Percentiles rank a stretch among this genome's conserved stretches.
These are phyloP conservation scores for Naegleria lovaniensis DNA, from an alignment of 208 protist species.

Conservation along the genomic window DNA sequence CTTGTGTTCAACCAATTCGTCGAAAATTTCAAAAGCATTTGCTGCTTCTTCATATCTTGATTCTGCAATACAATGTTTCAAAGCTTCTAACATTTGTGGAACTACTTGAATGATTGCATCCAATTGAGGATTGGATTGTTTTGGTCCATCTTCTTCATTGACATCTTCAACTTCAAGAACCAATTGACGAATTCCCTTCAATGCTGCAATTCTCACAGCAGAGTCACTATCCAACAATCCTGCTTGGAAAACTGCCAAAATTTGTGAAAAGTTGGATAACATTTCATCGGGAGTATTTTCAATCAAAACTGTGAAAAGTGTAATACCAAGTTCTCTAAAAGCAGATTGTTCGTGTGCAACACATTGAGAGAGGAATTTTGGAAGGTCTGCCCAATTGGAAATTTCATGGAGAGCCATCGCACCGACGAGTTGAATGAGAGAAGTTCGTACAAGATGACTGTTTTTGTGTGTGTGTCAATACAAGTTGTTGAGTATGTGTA, in stretches of 20 bases:
- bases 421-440: slow-evolving; percentile 35
- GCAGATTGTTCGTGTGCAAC: not conserved
- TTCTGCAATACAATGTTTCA: slow-evolving; percentile 36
- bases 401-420: slow-evolving; percentile 27
- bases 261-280: not conserved
- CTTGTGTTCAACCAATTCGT: slow-evolving; percentile 39
- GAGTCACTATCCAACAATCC: slow-evolving; percentile 22
- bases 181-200: not conserved
- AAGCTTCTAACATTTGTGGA: slow-evolving; percentile 30
- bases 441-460: slow-evolving; percentile 29
- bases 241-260: not conserved
- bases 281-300: not conserved
- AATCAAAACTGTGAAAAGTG: not conserved
- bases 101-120: not conserved
- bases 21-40: slow-evolving; percentile 38
- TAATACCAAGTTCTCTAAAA: slow-evolving; percentile 24
- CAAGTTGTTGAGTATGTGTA: too few relatives aligned
- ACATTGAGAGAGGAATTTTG: slow-evolving; percentile 30
- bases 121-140: not conserved
- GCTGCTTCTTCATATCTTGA: slow-evolving; percentile 28
- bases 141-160: not conserved
- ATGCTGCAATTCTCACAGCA: not conserved
- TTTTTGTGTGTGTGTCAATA: too few relatives aligned
- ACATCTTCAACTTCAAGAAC: not conserved
- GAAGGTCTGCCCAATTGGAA: slow-evolving; percentile 32